phyloP scores from a whole-genome alignment of 2,329 filamentous ascomycete genomes.

The Aspergillus quadricinctus region DNA sequence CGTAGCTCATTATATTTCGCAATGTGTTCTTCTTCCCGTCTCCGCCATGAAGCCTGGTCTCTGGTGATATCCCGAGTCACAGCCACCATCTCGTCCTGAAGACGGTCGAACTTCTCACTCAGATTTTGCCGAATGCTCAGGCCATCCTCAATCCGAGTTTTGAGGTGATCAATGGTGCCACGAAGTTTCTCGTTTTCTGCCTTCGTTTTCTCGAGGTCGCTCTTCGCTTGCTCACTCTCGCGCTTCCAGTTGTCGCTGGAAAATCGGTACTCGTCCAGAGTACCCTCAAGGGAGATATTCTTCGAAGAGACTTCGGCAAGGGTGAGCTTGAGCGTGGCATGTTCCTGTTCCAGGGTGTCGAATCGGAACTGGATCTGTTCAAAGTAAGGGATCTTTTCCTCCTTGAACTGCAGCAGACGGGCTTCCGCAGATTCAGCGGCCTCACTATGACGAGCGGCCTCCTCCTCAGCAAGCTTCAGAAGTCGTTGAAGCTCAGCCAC shows the following conservation, averaged over 20 bases:
- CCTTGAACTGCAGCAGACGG: slow-evolving; percentile 58
- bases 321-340: slow-evolving; percentile 52
- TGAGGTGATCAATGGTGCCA: slow-evolving; percentile 67
- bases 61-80: slow-evolving; percentile 75
- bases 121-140: slow-evolving; percentile 78
- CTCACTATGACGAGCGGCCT: slow-evolving; percentile 44
- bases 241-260: slow-evolving; percentile 57
- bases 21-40: slow-evolving; percentile 58
- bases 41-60: slow-evolving; percentile 74
- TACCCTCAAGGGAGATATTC: slow-evolving; percentile 58
- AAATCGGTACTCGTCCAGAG: slow-evolving; percentile 60
- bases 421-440: slow-evolving; percentile 62
- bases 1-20: slow-evolving; percentile 52
- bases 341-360: slow-evolving; percentile 64
- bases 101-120: slow-evolving; percentile 74
- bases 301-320: slow-evolving; percentile 53
- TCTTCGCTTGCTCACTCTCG: slow-evolving; percentile 53
- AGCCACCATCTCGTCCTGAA: slow-evolving; percentile 81
- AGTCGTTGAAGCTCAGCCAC: slow-evolving; percentile 68
- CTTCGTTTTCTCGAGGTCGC: slow-evolving; percentile 46
- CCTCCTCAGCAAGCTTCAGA: slow-evolving; percentile 61
- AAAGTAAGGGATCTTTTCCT: slow-evolving; percentile 66
- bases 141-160: slow-evolving; percentile 78
- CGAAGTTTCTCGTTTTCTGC: slow-evolving; percentile 68
- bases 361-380: slow-evolving; percentile 62